These are phyloP conservation scores for Lunularia cruciata DNA, from an alignment of 225 moss, liverwort and hornwort species.

Conservation along the genomic window DNA sequence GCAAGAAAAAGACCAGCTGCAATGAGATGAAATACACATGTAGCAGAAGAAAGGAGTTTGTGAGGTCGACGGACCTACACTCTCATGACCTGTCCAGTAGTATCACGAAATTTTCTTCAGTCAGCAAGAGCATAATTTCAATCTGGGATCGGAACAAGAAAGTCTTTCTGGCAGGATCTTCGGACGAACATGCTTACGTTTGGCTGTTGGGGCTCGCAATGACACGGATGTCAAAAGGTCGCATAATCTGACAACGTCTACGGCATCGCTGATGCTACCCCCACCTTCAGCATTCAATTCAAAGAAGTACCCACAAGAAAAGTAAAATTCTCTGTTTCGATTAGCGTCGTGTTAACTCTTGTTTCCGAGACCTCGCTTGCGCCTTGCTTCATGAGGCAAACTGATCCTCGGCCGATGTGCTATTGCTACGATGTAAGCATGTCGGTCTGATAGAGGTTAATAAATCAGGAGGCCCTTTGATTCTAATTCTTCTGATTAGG, in stretches of 20 bases:
- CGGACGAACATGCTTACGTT: slow-evolving; percentile 4
- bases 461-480: background rate
- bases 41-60: background rate
- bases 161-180: background rate
- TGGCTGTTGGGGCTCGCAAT: slow-evolving; percentile 1
- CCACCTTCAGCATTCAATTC: slow-evolving; percentile 8
- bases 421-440: background rate
- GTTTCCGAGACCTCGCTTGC: background rate
- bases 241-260: slow-evolving; percentile 5
- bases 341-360: background rate
- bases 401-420: background rate
- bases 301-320: background rate
- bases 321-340: background rate
- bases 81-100: background rate
- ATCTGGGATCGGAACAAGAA: background rate
- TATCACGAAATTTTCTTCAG: background rate
- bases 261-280: slow-evolving; percentile 6
- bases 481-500: too few species aligned
- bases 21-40: background rate
- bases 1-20: background rate
- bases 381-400: background rate
- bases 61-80: background rate
- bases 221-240: slow-evolving; percentile 12
- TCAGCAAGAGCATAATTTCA: background rate
- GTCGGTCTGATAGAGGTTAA: too few species aligned